Evolutionary conservation across 176 grass and related monocot genomes (phyloP).

Genomic region (Leersia perrieri): DNA sequence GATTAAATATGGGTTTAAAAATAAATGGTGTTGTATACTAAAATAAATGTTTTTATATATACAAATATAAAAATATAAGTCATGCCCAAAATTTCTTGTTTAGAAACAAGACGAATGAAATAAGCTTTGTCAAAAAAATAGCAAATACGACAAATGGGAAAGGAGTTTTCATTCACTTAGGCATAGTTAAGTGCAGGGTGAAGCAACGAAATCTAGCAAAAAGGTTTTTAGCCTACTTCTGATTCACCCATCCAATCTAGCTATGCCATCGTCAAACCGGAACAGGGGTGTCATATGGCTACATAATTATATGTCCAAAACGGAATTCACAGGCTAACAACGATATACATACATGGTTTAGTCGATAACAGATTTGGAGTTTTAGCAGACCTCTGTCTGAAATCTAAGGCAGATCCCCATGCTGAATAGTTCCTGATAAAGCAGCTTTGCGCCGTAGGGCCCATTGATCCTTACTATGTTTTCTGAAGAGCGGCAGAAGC

Average conservation of each 20-base stretch:
- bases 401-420: slow-evolving; percentile 96
- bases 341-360: slow-evolving; percentile 21
- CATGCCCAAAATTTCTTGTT: no score
- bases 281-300: slow-evolving; percentile 11
- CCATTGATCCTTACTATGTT: slow-evolving; percentile 69
- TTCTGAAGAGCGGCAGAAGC: slow-evolving; percentile 62
- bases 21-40: no score
- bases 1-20: no score
- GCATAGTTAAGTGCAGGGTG: no score
- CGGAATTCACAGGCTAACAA: not conserved
- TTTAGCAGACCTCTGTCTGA: slow-evolving; percentile 66
- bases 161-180: no score
- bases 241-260: not conserved
- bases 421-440: slow-evolving; percentile 90
- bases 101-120: no score
- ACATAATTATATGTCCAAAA: not conserved
- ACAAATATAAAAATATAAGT: no score
- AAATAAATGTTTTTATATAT: no score
- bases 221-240: no score
- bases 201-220: no score
- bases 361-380: not conserved
- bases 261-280: not conserved
- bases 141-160: no score
- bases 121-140: no score
- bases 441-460: slow-evolving; percentile 82